These are phyloP conservation scores for Colletotrichum limetticola DNA, from an alignment of 2,329 filamentous ascomycete species.

Conservation along the genomic window DNA sequence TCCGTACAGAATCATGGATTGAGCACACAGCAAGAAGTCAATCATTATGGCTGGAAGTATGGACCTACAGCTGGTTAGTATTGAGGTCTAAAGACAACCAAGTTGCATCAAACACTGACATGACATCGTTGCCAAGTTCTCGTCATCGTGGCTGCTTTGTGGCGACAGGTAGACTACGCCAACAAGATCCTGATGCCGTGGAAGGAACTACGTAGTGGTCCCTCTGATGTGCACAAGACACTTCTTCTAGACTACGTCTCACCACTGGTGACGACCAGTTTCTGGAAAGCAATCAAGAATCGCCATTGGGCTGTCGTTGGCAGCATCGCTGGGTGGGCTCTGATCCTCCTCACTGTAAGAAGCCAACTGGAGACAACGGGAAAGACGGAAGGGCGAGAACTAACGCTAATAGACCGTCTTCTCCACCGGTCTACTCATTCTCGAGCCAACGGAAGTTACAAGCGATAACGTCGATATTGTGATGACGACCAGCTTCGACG, in stretches of 20 bases:
- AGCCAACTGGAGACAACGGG: not conserved
- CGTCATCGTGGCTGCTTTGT: slow-evolving; percentile 40
- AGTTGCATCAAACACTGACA: not conserved
- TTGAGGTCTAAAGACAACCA: not conserved
- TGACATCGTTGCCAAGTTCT: slow-evolving; percentile 35
- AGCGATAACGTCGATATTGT: slow-evolving; percentile 6
- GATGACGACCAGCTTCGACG: slow-evolving; percentile 22
- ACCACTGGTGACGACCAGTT: slow-evolving; percentile 38
- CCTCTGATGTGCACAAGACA: slow-evolving; percentile 35
- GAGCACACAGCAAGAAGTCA: slow-evolving; percentile 35
- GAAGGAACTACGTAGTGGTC: slow-evolving; percentile 39
- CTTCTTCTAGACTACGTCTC: slow-evolving; percentile 45
- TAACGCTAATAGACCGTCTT: slow-evolving; percentile 37
- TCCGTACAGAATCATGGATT: slow-evolving; percentile 37
- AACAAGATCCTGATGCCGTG: slow-evolving; percentile 43
- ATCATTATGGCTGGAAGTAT: slow-evolving; percentile 40
- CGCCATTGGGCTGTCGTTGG: slow-evolving; percentile 39
- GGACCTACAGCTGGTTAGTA: slow-evolving; percentile 39
- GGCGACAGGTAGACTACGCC: slow-evolving; percentile 45
- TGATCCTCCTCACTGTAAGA: slow-evolving; percentile 42
- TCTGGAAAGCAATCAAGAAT: slow-evolving; percentile 40
- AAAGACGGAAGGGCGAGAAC: too few species aligned
- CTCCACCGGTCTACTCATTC: slow-evolving; percentile 44
- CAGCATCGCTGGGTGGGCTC: slow-evolving; percentile 39
- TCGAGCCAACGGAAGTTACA: slow-evolving; percentile 40